phyloP scores from a whole-genome alignment of 2,329 filamentous ascomycete genomes.

The Sporothrix schenckii region DNA sequence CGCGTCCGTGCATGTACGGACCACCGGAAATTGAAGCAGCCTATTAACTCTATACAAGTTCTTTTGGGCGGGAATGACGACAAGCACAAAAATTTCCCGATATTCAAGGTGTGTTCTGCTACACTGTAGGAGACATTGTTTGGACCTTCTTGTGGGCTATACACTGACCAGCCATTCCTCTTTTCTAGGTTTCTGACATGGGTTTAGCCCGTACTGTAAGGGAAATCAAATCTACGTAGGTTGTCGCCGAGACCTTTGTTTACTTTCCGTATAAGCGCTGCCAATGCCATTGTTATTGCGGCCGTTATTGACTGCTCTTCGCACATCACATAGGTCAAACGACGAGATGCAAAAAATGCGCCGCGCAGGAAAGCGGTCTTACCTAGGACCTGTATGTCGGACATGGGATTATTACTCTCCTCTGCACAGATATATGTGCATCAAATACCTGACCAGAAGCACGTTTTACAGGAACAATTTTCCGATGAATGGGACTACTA shows the following conservation, averaged over 20 bases:
- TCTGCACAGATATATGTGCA: not conserved
- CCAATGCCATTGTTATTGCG: too few relatives aligned
- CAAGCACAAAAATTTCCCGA: slow-evolving; percentile 26
- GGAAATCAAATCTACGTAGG: too few relatives aligned
- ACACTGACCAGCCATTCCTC: not conserved
- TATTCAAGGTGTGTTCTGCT: slow-evolving; percentile 22
- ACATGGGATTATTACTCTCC: not conserved
- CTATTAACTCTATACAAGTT: slow-evolving; percentile 1
- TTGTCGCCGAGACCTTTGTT: too few relatives aligned
- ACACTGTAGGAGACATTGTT: not conserved
- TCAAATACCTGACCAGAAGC: not conserved
- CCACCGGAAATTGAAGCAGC: too few relatives aligned
- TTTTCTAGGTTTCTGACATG: too few relatives aligned
- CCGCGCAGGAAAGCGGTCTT: not conserved
- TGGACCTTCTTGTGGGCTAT: not conserved
- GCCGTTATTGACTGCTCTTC: too few relatives aligned
- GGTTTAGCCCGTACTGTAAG: too few relatives aligned
- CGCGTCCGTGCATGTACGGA: too few relatives aligned
- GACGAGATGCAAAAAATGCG: not conserved
- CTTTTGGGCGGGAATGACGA: not conserved
- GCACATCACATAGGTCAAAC: too few relatives aligned
- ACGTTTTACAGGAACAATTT: slow-evolving; percentile 29
- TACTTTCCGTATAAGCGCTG: too few relatives aligned
- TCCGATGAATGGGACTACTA: slow-evolving; percentile 33
- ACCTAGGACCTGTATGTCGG: not conserved